Conservation (phyloP, 306 rosid genomes). For the Vigna mungo region DNA sequence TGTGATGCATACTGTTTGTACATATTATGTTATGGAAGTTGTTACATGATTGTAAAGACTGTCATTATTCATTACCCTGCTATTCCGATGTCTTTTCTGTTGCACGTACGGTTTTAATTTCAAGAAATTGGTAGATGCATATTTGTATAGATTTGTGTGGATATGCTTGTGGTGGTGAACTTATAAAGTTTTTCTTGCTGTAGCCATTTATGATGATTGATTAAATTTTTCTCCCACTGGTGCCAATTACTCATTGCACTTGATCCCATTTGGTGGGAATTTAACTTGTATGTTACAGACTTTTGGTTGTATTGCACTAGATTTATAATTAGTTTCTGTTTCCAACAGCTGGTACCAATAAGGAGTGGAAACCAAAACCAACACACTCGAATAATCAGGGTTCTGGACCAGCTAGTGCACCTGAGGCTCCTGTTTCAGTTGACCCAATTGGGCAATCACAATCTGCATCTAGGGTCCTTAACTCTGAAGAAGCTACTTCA, state of each 20-base stretch:
- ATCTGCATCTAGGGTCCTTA: slow-evolving; percentile 62
- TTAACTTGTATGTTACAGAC: not conserved
- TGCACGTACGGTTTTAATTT: slow-evolving; percentile 12
- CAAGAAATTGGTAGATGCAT: slow-evolving; percentile 4
- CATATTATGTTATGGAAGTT: not conserved
- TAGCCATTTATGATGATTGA: slow-evolving; percentile 31
- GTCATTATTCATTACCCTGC: not conserved
- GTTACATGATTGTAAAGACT: not conserved
- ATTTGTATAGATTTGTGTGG: slow-evolving; percentile 29
- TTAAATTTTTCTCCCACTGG: slow-evolving; percentile 33
- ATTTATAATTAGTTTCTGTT: slow-evolving; percentile 50
- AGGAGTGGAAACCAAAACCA: slow-evolving; percentile 98
- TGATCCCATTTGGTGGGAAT: not conserved
- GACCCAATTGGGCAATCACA: slow-evolving; percentile 53
- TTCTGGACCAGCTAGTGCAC: slow-evolving; percentile 60
- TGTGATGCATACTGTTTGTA: not conserved
- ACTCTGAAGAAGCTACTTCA: slow-evolving; percentile 68
- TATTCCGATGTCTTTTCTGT: not conserved
- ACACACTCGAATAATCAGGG: slow-evolving; percentile 61
- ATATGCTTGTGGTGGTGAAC: not conserved
- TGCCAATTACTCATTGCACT: slow-evolving; percentile 10
- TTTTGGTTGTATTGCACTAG: slow-evolving; percentile 43
- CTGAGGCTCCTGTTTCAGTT: slow-evolving; percentile 59
- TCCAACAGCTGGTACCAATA: slow-evolving; percentile 82
- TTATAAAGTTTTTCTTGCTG: not conserved